phyloP scores from a whole-genome alignment of 1,139 yeast genomes.

The Taphrina pruni region DNA sequence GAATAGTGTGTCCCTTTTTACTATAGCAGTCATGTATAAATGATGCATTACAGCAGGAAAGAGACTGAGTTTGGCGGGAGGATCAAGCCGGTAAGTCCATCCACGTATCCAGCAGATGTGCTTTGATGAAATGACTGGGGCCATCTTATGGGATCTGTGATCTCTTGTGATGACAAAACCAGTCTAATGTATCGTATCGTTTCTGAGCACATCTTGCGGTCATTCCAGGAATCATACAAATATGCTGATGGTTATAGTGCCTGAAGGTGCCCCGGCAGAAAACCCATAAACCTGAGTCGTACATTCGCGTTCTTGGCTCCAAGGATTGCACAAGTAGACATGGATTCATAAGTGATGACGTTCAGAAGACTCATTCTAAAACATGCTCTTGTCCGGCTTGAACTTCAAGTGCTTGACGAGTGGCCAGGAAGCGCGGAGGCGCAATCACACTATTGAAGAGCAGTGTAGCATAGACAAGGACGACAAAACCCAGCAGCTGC shows the following conservation, averaged over 20 bases:
- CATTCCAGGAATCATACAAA: neutral
- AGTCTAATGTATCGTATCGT: constrained; percentile 32
- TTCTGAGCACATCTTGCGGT: constrained; percentile 10
- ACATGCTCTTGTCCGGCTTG: constrained; percentile 21
- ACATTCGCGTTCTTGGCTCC: too few relatives aligned
- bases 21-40: too few relatives aligned
- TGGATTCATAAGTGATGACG: neutral
- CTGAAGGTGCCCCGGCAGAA: neutral
- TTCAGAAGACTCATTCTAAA: constrained; percentile 1
- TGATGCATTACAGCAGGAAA: too few relatives aligned
- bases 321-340: too few relatives aligned
- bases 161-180: constrained; percentile 5
- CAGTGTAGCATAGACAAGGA: constrained; percentile 74
- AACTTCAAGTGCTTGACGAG: neutral
- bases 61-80: neutral
- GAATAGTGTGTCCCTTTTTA: too few relatives aligned
- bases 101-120: neutral
- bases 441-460: constrained; percentile 71
- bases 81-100: neutral
- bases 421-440: constrained; percentile 38
- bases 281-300: too few relatives aligned
- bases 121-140: constrained; percentile 24
- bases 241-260: neutral
- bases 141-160: constrained; percentile 2
- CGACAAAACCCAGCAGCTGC: constrained; percentile 68